Evolutionary conservation across 2,329 filamentous ascomycete species (phyloP).

Genomic region (Orbilia oligospora): DNA sequence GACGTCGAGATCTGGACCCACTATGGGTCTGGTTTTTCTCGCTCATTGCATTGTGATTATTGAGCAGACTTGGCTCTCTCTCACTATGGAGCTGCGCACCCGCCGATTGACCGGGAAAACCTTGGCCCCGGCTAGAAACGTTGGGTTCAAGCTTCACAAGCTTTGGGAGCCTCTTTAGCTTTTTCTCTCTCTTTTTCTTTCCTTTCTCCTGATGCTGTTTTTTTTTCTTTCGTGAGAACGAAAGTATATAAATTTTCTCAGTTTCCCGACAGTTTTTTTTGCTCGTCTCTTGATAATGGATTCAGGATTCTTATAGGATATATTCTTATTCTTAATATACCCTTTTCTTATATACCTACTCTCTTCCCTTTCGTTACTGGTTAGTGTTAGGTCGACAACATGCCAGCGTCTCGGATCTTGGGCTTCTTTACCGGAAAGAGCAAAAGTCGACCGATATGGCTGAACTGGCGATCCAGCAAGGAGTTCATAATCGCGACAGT

Average conservation of each 20-base stretch:
- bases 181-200: background rate
- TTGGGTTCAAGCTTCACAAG: conserved; percentile 26
- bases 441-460: conserved; percentile 22
- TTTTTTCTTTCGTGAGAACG: background rate
- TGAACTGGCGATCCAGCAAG: conserved; percentile 45
- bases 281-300: conserved; percentile 1
- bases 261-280: background rate
- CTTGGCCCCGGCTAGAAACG: conserved; percentile 11
- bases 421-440: conserved; percentile 33
- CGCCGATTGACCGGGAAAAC: conserved; percentile 14
- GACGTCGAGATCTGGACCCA: conserved; percentile 20
- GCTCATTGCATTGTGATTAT: background rate
- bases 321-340: background rate
- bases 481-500: conserved; percentile 48
- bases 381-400: background rate
- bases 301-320: background rate
- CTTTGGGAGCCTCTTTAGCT: conserved; percentile 10
- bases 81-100: conserved; percentile 2
- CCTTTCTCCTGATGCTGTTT: background rate
- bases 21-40: conserved; percentile 3
- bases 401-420: conserved; percentile 13
- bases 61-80: conserved; percentile 4
- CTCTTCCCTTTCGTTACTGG: background rate
- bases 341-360: background rate
- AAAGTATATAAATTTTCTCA: conserved; percentile 19